These are phyloP conservation scores for Singerocomus inundabilis DNA, from an alignment of 1,284 basidiomycete species.

Conservation along the genomic window DNA sequence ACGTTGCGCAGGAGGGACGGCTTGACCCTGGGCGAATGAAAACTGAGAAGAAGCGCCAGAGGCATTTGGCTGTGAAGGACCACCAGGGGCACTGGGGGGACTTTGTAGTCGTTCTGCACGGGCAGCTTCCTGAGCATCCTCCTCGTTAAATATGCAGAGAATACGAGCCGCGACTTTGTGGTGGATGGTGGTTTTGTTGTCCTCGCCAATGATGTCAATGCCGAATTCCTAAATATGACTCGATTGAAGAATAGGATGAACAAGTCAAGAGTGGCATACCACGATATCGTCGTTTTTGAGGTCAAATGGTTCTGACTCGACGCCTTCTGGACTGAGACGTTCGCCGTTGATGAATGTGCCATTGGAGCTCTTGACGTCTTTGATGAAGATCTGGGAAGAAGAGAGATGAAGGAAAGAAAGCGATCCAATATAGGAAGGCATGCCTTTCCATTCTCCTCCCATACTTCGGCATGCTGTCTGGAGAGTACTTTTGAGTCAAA, in stretches of 20 bases:
- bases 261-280: slow-evolving; percentile 41
- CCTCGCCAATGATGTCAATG: slow-evolving; percentile 98
- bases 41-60: slow-evolving; percentile 35
- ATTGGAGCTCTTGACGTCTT: slow-evolving; percentile 97
- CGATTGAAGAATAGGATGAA: background rate
- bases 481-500: slow-evolving; percentile 98
- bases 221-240: slow-evolving; percentile 81
- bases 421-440: slow-evolving; percentile 14
- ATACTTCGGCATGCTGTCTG: slow-evolving; percentile 96
- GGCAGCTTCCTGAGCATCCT: slow-evolving; percentile 75
- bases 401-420: slow-evolving; percentile 3
- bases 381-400: slow-evolving; percentile 83
- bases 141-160: slow-evolving; percentile 83
- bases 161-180: slow-evolving; percentile 97
- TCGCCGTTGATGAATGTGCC: slow-evolving; percentile 99
- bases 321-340: slow-evolving; percentile 84
- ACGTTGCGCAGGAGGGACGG: slow-evolving; percentile 43
- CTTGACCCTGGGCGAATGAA: slow-evolving; percentile 35
- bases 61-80: slow-evolving; percentile 30
- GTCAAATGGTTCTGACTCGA: slow-evolving; percentile 92
- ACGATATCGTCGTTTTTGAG: slow-evolving; percentile 94
- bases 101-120: slow-evolving; percentile 53
- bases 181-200: slow-evolving; percentile 97
- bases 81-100: slow-evolving; percentile 20
- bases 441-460: slow-evolving; percentile 90